A percentile compares a stretch with the other conserved stretches of the same genome.
Evolutionary conservation across 2,329 filamentous ascomycete genomes (phyloP).

Genomic region (Sporothrix pallida): DNA sequence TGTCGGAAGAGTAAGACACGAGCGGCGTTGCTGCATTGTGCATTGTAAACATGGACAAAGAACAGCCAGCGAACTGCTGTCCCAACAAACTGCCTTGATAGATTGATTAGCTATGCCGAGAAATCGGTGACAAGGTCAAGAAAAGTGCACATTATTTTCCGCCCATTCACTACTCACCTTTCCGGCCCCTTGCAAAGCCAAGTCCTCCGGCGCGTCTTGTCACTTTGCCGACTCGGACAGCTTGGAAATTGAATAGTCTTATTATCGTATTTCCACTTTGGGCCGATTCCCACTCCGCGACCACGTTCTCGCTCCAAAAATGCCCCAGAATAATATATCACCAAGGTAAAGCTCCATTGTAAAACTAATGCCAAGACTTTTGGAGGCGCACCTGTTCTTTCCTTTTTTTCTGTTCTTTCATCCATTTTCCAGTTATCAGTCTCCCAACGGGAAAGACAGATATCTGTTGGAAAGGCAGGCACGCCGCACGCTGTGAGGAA

Average conservation of each 20-base stretch:
- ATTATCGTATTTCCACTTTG: slow-evolving; percentile 15
- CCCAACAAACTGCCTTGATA: too few species aligned
- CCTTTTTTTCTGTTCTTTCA: not conserved
- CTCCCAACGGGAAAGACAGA: not conserved
- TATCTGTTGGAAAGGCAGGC: not conserved
- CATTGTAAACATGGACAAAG: not conserved
- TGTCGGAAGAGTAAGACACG: not conserved
- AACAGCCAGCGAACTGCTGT: not conserved
- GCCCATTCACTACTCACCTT: not conserved
- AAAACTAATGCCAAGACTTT: slow-evolving; percentile 17
- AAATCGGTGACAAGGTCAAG: not conserved
- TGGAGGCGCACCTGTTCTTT: not conserved
- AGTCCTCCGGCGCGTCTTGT: not conserved
- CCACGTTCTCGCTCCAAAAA: slow-evolving; percentile 22
- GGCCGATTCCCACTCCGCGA: not conserved
- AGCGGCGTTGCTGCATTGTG: not conserved
- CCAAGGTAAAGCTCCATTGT: not conserved
- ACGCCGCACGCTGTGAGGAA: not conserved
- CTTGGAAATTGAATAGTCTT: not conserved
- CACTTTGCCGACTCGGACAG: slow-evolving; percentile 6
- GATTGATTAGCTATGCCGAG: too few species aligned
- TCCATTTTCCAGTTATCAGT: too few species aligned
- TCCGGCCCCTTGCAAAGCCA: not conserved
- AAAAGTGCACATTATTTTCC: not conserved
- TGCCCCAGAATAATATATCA: slow-evolving; percentile 15